Evolutionary conservation across 1,284 basidiomycete species (phyloP), one percentile per base, ranked within the genome.

Genomic region (Cronartium ribicola): DNA sequence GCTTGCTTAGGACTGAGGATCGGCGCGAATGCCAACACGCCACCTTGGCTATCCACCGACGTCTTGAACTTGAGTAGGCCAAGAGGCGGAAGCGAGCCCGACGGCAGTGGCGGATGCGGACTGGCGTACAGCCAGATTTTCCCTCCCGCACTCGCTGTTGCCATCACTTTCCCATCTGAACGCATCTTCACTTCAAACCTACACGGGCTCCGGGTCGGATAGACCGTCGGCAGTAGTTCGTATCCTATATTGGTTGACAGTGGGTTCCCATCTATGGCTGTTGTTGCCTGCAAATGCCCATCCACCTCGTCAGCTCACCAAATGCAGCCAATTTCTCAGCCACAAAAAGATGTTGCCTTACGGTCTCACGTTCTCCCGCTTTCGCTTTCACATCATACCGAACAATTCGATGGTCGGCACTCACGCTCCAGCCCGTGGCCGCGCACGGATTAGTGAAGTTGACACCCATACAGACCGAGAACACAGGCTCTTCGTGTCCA

Each of bases 401-500:
- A 39, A 51, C 62, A 41, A 71, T 71, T n/a, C 65, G 63, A 14
- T 62, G 44, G 40, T 71, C 69, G 13, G 69, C 69, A 14, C 46
- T 51, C 3, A 71, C 62, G 46, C 69, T 71, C 69, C 69, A 71
- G n/a, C 44, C 69, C 20, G 63, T 71, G n/a, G 43, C 69, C 44
- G 61, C 69, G 43, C 62, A 22, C 11, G 29, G 46, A 65, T 71
- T 43, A 39, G 20, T 36, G 10, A 46, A 62, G 62, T 71, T 62
- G 37, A 57, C 55, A 4, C 60, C 43, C 8, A 65, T 51, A 5
- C 60, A 36, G 11, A 57, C 7, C 4, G 61, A 63, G 48, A 71
- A 62, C 11, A 71, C 46, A 13, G 69, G 69, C 48, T 71, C 69
- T 6, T 60, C 43, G 39, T 71, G 69, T 5, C 62, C 62, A 20